Percentiles rank a stretch among this genome's conserved stretches.
phyloP scores from a whole-genome alignment of 192 early-diverging fungal genomes.

The Umbelopsis sp. region DNA sequence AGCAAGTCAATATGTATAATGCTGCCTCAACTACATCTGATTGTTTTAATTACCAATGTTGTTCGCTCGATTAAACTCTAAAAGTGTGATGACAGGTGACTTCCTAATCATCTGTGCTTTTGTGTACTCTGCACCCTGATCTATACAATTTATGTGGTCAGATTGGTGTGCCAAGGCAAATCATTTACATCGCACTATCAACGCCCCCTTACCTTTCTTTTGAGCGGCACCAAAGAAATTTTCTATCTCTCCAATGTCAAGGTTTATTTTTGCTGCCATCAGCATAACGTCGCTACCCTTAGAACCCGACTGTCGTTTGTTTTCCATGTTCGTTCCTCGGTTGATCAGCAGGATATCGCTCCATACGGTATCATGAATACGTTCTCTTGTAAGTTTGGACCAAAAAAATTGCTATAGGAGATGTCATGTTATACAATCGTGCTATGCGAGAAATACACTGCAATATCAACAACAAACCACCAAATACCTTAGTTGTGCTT shows the following conservation, averaged over 20 bases:
- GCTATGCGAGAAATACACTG: too few species aligned
- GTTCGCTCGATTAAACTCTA: slow-evolving; percentile 58
- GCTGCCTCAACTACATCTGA: too few species aligned
- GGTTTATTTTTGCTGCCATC: slow-evolving; percentile 3
- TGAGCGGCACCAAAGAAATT: slow-evolving; percentile 1
- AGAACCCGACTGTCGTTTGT: background rate
- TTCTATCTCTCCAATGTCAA: slow-evolving; percentile 11
- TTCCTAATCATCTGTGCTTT: slow-evolving; percentile 33
- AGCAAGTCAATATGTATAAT: background rate
- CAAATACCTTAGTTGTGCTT: slow-evolving; percentile 43
- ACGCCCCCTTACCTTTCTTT: slow-evolving; percentile 3
- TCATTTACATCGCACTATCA: background rate
- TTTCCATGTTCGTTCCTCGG: background rate
- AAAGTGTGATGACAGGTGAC: slow-evolving; percentile 43
- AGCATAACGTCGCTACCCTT: slow-evolving; percentile 4
- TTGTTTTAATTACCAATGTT: slow-evolving; percentile 50
- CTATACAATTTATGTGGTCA: background rate
- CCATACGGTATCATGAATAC: slow-evolving; percentile 55
- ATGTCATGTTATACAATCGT: too few species aligned
- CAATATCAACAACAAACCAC: background rate
- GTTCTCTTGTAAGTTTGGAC: slow-evolving; percentile 52
- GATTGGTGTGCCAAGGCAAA: background rate
- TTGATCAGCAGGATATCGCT: slow-evolving; percentile 41
- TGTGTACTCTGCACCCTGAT: slow-evolving; percentile 4
- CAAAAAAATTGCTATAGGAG: slow-evolving; percentile 54